Evolutionary conservation across 2,329 filamentous ascomycete species (phyloP).

Genomic region (Neoscytalidium dimidiatum): DNA sequence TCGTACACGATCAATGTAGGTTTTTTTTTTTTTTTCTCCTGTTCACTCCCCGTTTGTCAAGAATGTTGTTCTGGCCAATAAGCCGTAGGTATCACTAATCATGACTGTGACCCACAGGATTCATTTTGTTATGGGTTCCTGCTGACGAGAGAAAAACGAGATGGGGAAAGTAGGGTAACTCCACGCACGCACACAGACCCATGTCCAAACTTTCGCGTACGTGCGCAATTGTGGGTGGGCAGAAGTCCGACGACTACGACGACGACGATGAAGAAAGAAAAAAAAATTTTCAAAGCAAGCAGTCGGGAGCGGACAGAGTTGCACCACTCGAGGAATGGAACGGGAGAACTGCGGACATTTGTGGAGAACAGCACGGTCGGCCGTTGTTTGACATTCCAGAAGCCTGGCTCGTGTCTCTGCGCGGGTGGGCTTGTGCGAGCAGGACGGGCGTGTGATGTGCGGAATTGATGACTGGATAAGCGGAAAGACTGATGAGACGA

Average conservation of each 20-base stretch:
- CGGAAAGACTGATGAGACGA: background rate
- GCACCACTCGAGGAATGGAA: background rate
- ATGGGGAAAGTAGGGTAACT: no score
- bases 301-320: no score
- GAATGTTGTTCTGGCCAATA: no score
- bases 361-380: background rate
- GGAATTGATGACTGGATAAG: no score
- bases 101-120: background rate
- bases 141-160: conserved; percentile 10
- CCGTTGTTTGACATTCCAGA: background rate
- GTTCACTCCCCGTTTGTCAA: no score
- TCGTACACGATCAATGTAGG: no score
- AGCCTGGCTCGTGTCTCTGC: background rate
- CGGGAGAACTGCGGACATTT: background rate
- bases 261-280: no score
- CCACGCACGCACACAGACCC: no score
- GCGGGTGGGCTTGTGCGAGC: no score
- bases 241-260: no score
- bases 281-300: no score
- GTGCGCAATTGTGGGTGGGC: background rate
- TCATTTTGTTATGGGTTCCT: background rate
- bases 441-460: no score
- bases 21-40: background rate
- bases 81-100: conserved; percentile 1
- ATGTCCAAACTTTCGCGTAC: background rate